These are phyloP conservation scores for Pseudonitzschia multistriata DNA, from an alignment of 108 stramenopile species.

Conservation along the genomic window DNA sequence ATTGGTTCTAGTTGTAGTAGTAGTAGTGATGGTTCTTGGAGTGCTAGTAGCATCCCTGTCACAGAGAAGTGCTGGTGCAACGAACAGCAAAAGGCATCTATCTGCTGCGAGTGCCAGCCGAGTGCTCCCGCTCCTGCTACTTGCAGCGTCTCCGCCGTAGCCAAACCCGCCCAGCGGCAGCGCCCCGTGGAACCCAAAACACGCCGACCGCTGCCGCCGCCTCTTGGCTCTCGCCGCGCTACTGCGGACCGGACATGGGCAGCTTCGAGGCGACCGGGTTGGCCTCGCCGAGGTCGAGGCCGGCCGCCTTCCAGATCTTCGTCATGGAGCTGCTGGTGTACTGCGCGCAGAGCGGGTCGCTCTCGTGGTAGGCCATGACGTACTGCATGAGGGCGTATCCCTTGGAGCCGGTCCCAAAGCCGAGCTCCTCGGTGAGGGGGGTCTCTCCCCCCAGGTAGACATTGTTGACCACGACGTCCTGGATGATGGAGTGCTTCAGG, in stretches of 20 bases:
- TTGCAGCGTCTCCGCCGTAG: no score
- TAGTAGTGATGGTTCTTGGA: no score
- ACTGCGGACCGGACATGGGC: constrained; percentile 29
- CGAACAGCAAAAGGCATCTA: no score
- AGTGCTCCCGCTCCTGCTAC: no score
- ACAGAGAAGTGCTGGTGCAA: no score
- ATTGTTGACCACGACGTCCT: constrained; percentile 68
- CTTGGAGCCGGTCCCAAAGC: constrained; percentile 68
- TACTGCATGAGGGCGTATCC: constrained; percentile 85
- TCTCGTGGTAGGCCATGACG: constrained; percentile 83
- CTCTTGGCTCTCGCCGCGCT: no score
- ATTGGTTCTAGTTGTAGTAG: no score
- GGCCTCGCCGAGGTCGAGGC: constrained; percentile 53
- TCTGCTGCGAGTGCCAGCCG: no score
- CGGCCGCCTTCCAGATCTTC: constrained; percentile 72
- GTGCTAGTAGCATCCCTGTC: no score
- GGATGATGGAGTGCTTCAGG: constrained; percentile 72
- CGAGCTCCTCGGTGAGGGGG: constrained; percentile 62
- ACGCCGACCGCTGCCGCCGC: no score
- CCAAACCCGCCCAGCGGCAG: no score
- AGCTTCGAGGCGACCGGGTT: constrained; percentile 21
- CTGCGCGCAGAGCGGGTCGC: constrained; percentile 80
- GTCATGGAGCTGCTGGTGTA: constrained; percentile 80
- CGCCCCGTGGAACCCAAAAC: no score
- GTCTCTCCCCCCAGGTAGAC: constrained; percentile 71